Base-by-base conservation (phyloP, 176 grass and related monocot species). In the Aegilops speltoides region DNA sequence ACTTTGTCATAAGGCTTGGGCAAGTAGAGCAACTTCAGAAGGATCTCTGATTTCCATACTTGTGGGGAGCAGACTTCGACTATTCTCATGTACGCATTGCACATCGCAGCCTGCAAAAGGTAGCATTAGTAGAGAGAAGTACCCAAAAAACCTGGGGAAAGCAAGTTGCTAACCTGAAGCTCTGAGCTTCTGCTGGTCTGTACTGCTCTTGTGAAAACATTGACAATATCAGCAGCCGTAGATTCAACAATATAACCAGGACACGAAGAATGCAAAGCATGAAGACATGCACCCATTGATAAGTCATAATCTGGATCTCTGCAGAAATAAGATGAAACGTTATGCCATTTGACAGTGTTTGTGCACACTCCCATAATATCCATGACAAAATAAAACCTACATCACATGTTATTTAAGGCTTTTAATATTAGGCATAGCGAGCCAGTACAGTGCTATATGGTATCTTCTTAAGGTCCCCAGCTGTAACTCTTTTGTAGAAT, bases 81-180 rank as follows among this genome's bases (percentile, higher is more conserved):
- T 92, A 96, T 93, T 88, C 93, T 87, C 85, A 91, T 88, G 79
- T 98, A 96, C 82, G 96, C 93, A 82, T 36, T 88, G 83, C 90
- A 98, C 76, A 98, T 84, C 68, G 96, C 96, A 72, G 88, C 86
- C 96, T 98, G 92, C 78, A 86, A 76, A 84, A 72, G 31, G 76
- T 46, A 87, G 29, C 4, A 24, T 86, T 79, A 89, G 74, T 28
- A 82, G 10, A 64, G 79, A 61, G 8, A 61, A 83, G 22, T 68
- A 57, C 14, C 25, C 20, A 71, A 38, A 59, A 31, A 80, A 81
- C 5, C 36, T 80, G 34, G 61, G 26, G n/a, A 87, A 62, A 22
- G 81, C 17, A 73, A 75, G 78, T 65, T 90, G 77, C 82, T 92
- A 57, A 98, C 96, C 96, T 98, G 86, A 91, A 98, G 93, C 83